phyloP scores from a whole-genome alignment of 2,329 filamentous ascomycete genomes.

The Pyrenochaeta sp. region DNA sequence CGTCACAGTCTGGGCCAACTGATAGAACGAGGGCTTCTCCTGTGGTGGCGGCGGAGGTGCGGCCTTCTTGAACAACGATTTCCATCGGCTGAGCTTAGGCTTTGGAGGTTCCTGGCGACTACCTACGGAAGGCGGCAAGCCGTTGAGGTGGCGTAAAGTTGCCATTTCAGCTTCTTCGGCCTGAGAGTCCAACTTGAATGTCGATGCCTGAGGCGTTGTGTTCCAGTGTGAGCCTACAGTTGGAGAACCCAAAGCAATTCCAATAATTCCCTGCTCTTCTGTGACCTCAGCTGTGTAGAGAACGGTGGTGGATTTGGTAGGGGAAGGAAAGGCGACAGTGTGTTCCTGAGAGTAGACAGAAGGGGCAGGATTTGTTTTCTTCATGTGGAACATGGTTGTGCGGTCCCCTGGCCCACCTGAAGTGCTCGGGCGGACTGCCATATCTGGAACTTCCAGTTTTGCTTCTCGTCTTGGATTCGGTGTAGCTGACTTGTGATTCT shows the following conservation, averaged over 20 bases:
- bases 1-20: constrained; percentile 35
- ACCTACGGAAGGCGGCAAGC: constrained; percentile 14
- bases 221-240: constrained; percentile 42
- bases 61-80: constrained; percentile 47
- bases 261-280: constrained; percentile 42
- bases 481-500: constrained; percentile 43
- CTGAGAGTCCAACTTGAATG: constrained; percentile 9
- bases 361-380: constrained; percentile 40
- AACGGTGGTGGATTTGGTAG: constrained; percentile 38
- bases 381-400: constrained; percentile 41
- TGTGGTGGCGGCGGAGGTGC: constrained; percentile 23
- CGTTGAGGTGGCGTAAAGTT: constrained; percentile 5
- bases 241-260: constrained; percentile 50
- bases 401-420: constrained; percentile 44
- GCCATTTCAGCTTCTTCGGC: constrained; percentile 18
- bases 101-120: constrained; percentile 30
- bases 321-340: constrained; percentile 35
- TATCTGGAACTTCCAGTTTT: constrained; percentile 38
- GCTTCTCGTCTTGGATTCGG: constrained; percentile 32
- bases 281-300: constrained; percentile 41
- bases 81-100: constrained; percentile 49
- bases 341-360: constrained; percentile 33
- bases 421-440: constrained; percentile 43
- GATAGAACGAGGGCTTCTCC: constrained; percentile 45
- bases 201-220: constrained; percentile 26